Percentiles rank a stretch among this genome's conserved stretches.
Evolutionary conservation across 495 filamentous ascomycete genomes (phyloP).

Genomic region (Glonium stellatum): DNA sequence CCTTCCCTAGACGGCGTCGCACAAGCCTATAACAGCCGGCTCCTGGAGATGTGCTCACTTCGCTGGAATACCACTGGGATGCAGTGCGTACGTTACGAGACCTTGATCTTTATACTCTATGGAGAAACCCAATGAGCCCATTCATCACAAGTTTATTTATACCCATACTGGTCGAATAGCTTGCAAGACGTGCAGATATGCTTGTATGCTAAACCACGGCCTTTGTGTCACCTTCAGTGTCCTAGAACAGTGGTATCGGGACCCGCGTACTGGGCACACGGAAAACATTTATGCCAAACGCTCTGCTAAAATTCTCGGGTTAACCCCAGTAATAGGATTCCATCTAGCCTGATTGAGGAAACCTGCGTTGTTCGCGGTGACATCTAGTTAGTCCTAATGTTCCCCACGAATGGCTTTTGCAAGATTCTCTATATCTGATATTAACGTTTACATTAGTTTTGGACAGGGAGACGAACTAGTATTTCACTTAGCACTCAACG

Average conservation of each 20-base stretch:
- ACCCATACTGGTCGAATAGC: slow-evolving; percentile 1
- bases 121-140: slow-evolving; percentile 9
- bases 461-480: no score
- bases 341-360: slow-evolving; percentile 8
- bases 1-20: no score
- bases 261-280: slow-evolving; percentile 9
- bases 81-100: slow-evolving; percentile 5
- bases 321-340: slow-evolving; percentile 9
- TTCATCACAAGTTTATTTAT: slow-evolving; percentile 6
- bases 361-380: slow-evolving; percentile 10
- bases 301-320: slow-evolving; percentile 3
- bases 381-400: slow-evolving; percentile 2
- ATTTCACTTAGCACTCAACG: no score
- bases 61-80: slow-evolving; percentile 10
- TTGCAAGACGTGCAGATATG: slow-evolving; percentile 7
- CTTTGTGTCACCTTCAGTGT: slow-evolving; percentile 7
- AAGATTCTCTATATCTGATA: neutral
- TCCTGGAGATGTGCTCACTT: slow-evolving; percentile 7
- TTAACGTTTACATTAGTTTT: no score
- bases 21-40: no score
- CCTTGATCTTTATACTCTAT: slow-evolving; percentile 9
- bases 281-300: slow-evolving; percentile 8
- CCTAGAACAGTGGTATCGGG: slow-evolving; percentile 1
- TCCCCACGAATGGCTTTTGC: slow-evolving; percentile 2
- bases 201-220: slow-evolving; percentile 5